Base-by-base conservation (phyloP, 192 early-diverging fungal genomes). In the Endogone sp. region DNA sequence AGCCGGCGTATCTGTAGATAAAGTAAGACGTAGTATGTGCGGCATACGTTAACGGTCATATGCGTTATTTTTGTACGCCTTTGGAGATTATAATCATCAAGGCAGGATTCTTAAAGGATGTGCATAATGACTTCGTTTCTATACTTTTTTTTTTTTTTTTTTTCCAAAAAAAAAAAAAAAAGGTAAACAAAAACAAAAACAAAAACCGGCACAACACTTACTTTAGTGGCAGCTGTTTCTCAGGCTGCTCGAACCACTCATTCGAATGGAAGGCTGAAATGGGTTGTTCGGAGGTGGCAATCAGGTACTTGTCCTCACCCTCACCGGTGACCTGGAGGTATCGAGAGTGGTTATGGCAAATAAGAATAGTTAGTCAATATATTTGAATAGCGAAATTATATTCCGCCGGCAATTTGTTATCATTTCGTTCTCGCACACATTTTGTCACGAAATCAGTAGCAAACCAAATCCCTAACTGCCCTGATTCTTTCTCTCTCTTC, bases 261-360 rank as follows among this genome's bases (percentile, higher is more conserved):
- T 90, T 88, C 59, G 92, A 84, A 83, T 99, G 96, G 89, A 90
- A 95, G 23, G 95, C 95, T 29, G 91, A 93, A 82, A 99, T 98
- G 62, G 98, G 98, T 83, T 99, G 98, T 83, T 99, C 98, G 9
- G 91, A 92, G 56, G 98, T 99, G 54, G 98, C 98, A 76, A 99
- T 99, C 69, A 99, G 82, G 78, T 98, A 99, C 86, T 95, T 99
- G 71, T 94, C 91, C 68, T 93, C 91, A 68, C 85, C 88, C 30
- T 92, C 92, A 28, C 90, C 90, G 65, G 83, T 84, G 59, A 89
- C 86, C 75, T 70, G 62, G 61, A 29, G 28, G 26, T 30, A 26
- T 64, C 31, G 23, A 37, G 76, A 26, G 32, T 80, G 25, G 8
- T 27, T 23, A 32, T 29, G 24, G 20, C 27, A 16, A 44, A 28